Evolutionary conservation across 495 filamentous ascomycete genomes (phyloP).

Genomic region (Trichoderma gamsii): DNA sequence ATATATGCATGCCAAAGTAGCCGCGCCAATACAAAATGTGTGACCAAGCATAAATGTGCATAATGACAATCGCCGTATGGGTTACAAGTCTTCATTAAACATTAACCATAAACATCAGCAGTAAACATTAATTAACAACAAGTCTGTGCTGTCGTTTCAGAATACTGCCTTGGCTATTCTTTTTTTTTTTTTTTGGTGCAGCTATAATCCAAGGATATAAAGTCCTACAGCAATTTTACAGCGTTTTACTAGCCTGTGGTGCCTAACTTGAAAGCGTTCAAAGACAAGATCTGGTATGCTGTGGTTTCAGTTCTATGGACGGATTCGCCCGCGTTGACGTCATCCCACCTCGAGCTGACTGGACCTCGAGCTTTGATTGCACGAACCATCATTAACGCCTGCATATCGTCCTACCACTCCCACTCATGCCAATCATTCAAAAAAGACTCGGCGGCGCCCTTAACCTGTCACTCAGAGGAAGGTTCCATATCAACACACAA

Average conservation of each 20-base stretch:
- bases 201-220: too few species aligned
- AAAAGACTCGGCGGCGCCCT: neutral
- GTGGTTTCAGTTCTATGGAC: neutral
- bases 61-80: neutral
- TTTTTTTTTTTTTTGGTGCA: too few species aligned
- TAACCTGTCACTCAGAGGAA: neutral
- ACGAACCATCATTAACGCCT: neutral
- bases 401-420: neutral
- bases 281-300: too few species aligned
- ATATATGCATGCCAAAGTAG: conserved; percentile 8
- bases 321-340: neutral
- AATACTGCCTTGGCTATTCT: too few species aligned
- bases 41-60: neutral
- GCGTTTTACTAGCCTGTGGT: neutral
- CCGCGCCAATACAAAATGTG: neutral
- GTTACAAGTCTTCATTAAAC: too few species aligned
- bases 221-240: too few species aligned
- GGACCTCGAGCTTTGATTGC: neutral
- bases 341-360: conserved; percentile 7
- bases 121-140: too few species aligned
- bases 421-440: neutral
- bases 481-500: neutral
- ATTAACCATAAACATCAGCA: too few species aligned
- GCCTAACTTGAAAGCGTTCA: neutral
- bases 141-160: too few species aligned